These are phyloP conservation scores for Didymella arachidicola DNA, from an alignment of 2,329 filamentous ascomycete genomes.

Conservation along the genomic window DNA sequence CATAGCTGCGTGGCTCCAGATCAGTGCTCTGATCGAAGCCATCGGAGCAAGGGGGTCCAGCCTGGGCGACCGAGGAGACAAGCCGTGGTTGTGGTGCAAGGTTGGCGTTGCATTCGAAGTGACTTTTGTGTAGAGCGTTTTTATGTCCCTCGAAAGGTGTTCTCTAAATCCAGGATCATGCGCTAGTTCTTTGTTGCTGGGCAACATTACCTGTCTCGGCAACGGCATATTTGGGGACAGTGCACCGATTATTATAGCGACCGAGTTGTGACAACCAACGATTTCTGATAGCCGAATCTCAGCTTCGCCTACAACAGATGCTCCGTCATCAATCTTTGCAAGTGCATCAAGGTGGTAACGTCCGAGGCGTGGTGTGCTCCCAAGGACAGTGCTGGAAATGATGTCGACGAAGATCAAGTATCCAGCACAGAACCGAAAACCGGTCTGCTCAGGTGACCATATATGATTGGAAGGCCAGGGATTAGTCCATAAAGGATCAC, in stretches of 20 bases:
- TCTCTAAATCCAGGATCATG: too few relatives aligned
- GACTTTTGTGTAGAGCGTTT: background rate
- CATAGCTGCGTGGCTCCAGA: slow-evolving; percentile 1
- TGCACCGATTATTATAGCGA: slow-evolving; percentile 19
- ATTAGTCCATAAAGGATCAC: slow-evolving; percentile 22
- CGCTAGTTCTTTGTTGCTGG: background rate
- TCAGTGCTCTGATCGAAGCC: background rate
- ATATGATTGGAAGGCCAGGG: slow-evolving; percentile 15
- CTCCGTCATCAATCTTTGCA: slow-evolving; percentile 14
- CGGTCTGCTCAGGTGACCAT: slow-evolving; percentile 22
- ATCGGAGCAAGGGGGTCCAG: background rate
- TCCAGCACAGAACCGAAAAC: slow-evolving; percentile 26
- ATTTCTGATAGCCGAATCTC: slow-evolving; percentile 24
- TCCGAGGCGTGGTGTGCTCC: slow-evolving; percentile 17
- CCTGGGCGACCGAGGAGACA: too few relatives aligned
- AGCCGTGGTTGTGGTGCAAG: too few relatives aligned
- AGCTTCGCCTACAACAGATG: slow-evolving; percentile 14
- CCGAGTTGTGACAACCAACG: slow-evolving; percentile 27
- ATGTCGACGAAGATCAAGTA: slow-evolving; percentile 28
- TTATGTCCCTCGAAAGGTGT: background rate
- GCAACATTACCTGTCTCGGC: too few relatives aligned
- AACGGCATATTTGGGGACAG: background rate
- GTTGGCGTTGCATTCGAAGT: background rate
- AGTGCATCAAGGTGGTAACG: slow-evolving; percentile 17
- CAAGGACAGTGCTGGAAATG: slow-evolving; percentile 20